Conservation (phyloP, 1,284 basidiomycete genomes). For the Trametes hirsuta region DNA sequence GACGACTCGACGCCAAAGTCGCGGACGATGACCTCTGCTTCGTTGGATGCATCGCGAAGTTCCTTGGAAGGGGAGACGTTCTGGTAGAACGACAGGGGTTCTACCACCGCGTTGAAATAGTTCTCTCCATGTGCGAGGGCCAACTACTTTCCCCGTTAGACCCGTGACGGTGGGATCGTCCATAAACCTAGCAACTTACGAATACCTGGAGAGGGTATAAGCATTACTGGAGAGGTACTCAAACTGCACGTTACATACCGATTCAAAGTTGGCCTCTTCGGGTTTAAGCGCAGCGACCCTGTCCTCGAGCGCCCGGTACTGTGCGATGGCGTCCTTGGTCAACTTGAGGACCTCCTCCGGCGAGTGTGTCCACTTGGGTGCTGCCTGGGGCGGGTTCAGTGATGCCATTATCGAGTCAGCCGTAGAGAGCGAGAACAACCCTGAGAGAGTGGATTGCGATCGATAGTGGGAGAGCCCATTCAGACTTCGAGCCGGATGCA, state of each 20-base stretch:
- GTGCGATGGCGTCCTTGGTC: slow-evolving; percentile 62
- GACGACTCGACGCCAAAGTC: slow-evolving; percentile 72
- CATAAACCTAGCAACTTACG: slow-evolving; percentile 12
- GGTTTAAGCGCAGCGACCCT: slow-evolving; percentile 62
- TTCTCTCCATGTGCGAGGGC: slow-evolving; percentile 64
- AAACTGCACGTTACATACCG: slow-evolving; percentile 18
- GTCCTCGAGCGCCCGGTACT: slow-evolving; percentile 60
- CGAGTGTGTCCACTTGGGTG: slow-evolving; percentile 73
- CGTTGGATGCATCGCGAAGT: slow-evolving; percentile 75
- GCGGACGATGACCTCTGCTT: slow-evolving; percentile 66
- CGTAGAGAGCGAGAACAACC: slow-evolving; percentile 27
- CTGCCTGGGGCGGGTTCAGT: slow-evolving; percentile 65
- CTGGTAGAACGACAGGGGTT: slow-evolving; percentile 77
- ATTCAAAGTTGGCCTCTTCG: slow-evolving; percentile 32
- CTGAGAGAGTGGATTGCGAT: slow-evolving; percentile 27
- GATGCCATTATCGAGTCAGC: slow-evolving; percentile 42
- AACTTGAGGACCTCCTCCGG: slow-evolving; percentile 60
- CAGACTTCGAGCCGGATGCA: slow-evolving; percentile 10
- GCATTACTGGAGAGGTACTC: neutral
- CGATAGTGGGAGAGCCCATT: slow-evolving; percentile 20
- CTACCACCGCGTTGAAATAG: slow-evolving; percentile 50
- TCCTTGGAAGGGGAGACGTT: slow-evolving; percentile 75
- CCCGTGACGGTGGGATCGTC: neutral
- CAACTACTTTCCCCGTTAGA: slow-evolving; percentile 38
- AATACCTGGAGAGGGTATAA: slow-evolving; percentile 20